Evolutionary conservation across 2,329 filamentous ascomycete species (phyloP), one percentile per base, ranked within the genome.

Genomic region (Beauveria caledonica): DNA sequence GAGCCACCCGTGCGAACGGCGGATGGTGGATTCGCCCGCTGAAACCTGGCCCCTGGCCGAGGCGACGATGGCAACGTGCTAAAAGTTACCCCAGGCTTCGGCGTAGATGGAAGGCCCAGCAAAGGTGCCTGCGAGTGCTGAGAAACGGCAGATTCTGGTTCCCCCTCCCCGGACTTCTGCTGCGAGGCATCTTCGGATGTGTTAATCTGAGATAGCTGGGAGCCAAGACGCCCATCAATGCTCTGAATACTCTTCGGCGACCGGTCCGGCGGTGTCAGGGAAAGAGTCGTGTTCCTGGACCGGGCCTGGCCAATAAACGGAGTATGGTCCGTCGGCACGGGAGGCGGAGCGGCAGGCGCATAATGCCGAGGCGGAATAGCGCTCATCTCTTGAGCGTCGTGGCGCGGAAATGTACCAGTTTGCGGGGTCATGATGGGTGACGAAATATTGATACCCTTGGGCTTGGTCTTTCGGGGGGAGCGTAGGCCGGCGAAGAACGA

Each of bases 341-440:
- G 82, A 8, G 84, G 82, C 6, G 83, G 83, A 5, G 81, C 77
- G 4, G 80, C 73, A 10, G 83, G 83, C 4, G 78, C 77, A 64
- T 87, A 86, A 51, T 81, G 78, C 33, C 84, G 78, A 21, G 82
- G 84, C 13, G 81, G 76, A 58, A 87, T 82, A 53, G 79, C 64
- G 67, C 75, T 80, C 76, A 86, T 78, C 69, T 86, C 84, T 65
- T 82, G 80, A 25, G 73, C 74, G 54, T 81, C 78, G 15, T 77
- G 72, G n/a, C 77, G 76, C 1, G 82, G 80, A 64, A 86, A 87
- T 2, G 80, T 83, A 3, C 75, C 78, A 2, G 84, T 83, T 73
- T 81, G 80, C 15, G 85, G 84, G 9, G 84, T 87, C 77, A 85
- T 81, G 66, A 87, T 84, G 55, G 85, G 85, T 1, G 84, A 85